phyloP scores from a whole-genome alignment of 2,329 filamentous ascomycete genomes.

The Trichoderma polysporum region DNA sequence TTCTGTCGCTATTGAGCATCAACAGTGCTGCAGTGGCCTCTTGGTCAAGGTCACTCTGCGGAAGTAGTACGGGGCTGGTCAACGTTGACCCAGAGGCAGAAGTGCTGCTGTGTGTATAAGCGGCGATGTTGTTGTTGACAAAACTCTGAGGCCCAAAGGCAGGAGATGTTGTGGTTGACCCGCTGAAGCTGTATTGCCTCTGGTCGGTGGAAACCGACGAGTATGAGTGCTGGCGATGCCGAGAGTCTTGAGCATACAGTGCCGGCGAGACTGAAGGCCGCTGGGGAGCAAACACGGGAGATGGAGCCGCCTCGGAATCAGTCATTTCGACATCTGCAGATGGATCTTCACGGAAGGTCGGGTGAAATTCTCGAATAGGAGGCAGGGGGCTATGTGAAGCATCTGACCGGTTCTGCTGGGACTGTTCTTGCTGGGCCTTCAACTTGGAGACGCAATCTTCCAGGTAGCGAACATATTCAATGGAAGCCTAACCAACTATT shows the following conservation, averaged over 20 bases:
- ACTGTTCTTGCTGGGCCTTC: slow-evolving; percentile 56
- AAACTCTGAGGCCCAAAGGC: slow-evolving; percentile 52
- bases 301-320: slow-evolving; percentile 49
- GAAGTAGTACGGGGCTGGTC: slow-evolving; percentile 58
- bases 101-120: slow-evolving; percentile 42
- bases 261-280: slow-evolving; percentile 55
- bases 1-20: slow-evolving; percentile 81
- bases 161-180: slow-evolving; percentile 54
- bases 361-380: slow-evolving; percentile 41
- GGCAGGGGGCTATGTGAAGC: slow-evolving; percentile 34
- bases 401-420: slow-evolving; percentile 30
- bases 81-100: slow-evolving; percentile 52
- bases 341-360: slow-evolving; percentile 42
- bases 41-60: slow-evolving; percentile 62
- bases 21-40: slow-evolving; percentile 83
- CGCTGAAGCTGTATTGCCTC: slow-evolving; percentile 51
- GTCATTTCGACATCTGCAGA: slow-evolving; percentile 61
- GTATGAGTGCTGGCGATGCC: slow-evolving; percentile 51
- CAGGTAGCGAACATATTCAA: slow-evolving; percentile 93
- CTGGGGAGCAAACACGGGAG: slow-evolving; percentile 45
- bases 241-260: slow-evolving; percentile 46
- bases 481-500: slow-evolving; percentile 67
- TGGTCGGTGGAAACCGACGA: slow-evolving; percentile 54
- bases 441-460: slow-evolving; percentile 83
- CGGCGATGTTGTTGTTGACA: slow-evolving; percentile 27